Conservation (phyloP, 306 rosid species). For the Amphicarpaea edgeworthii region DNA sequence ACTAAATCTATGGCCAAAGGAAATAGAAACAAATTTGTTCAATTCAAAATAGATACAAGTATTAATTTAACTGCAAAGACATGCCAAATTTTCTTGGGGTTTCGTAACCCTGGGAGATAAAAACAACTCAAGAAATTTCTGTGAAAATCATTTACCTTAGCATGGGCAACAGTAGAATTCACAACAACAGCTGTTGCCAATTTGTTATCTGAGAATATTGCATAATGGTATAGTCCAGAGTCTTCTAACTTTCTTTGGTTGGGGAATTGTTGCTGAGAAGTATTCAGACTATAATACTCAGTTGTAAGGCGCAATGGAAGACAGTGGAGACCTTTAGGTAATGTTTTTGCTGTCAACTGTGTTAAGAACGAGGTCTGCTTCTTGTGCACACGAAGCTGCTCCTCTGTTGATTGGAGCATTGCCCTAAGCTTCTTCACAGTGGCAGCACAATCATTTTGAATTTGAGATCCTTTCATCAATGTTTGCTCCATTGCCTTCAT, state of each 20-base stretch:
- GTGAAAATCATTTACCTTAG: slow-evolving; percentile 62
- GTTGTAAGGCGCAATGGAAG: slow-evolving; percentile 97
- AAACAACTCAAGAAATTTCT: slow-evolving; percentile 20
- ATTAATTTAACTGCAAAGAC: background rate
- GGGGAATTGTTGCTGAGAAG: slow-evolving; percentile 74
- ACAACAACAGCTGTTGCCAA: slow-evolving; percentile 92
- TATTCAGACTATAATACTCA: slow-evolving; percentile 76
- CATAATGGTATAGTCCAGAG: slow-evolving; percentile 79
- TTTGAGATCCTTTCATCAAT: slow-evolving; percentile 77
- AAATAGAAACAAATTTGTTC: slow-evolving; percentile 22
- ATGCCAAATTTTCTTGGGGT: slow-evolving; percentile 9
- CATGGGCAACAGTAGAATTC: slow-evolving; percentile 74
- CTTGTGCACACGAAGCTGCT: slow-evolving; percentile 92
- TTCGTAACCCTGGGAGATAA: slow-evolving; percentile 28
- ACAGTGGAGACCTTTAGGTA: slow-evolving; percentile 96
- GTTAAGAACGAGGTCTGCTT: slow-evolving; percentile 87
- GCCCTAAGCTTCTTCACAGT: slow-evolving; percentile 91
- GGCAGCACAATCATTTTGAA: slow-evolving; percentile 79
- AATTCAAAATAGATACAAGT: slow-evolving; percentile 11
- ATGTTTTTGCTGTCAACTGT: slow-evolving; percentile 88
- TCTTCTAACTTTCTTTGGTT: slow-evolving; percentile 80
- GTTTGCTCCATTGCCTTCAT: slow-evolving; percentile 86
- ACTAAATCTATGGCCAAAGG: slow-evolving; percentile 2
- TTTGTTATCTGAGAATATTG: slow-evolving; percentile 89
- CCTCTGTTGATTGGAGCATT: slow-evolving; percentile 91